These are phyloP conservation scores for Coemansia sp. DNA, from an alignment of 192 early-diverging fungal genomes.

Conservation along the genomic window DNA sequence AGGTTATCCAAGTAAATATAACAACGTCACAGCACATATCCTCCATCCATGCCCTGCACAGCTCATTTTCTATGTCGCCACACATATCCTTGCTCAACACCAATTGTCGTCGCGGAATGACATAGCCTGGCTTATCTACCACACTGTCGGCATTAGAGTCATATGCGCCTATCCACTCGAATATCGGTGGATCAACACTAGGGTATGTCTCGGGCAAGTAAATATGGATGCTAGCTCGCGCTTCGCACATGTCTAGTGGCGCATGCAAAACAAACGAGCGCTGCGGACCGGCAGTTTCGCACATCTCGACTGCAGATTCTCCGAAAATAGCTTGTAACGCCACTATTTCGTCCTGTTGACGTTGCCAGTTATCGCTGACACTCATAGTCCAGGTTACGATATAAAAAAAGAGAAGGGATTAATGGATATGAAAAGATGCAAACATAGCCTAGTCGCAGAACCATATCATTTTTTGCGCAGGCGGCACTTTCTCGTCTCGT, in stretches of 20 bases:
- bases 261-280: slow-evolving; percentile 37
- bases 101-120: slow-evolving; percentile 36
- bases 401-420: too few relatives aligned
- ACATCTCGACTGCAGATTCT: slow-evolving; percentile 31
- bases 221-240: slow-evolving; percentile 37
- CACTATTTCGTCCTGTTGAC: slow-evolving; percentile 54
- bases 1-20: slow-evolving; percentile 48
- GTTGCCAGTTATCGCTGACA: slow-evolving; percentile 40
- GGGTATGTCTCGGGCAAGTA: slow-evolving; percentile 53
- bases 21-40: slow-evolving; percentile 45
- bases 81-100: slow-evolving; percentile 30
- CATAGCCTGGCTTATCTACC: slow-evolving; percentile 15
- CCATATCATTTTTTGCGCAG: background rate
- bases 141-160: slow-evolving; percentile 12
- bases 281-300: background rate
- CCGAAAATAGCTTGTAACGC: slow-evolving; percentile 57
- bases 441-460: background rate
- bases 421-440: background rate
- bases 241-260: slow-evolving; percentile 32
- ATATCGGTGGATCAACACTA: slow-evolving; percentile 35
- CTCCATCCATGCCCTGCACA: slow-evolving; percentile 31
- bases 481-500: background rate
- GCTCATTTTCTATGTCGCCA: slow-evolving; percentile 18
- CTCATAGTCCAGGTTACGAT: slow-evolving; percentile 10
- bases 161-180: slow-evolving; percentile 48